Conservation (phyloP, 176 grass and related monocot genomes). For the Oryza meridionalis region DNA sequence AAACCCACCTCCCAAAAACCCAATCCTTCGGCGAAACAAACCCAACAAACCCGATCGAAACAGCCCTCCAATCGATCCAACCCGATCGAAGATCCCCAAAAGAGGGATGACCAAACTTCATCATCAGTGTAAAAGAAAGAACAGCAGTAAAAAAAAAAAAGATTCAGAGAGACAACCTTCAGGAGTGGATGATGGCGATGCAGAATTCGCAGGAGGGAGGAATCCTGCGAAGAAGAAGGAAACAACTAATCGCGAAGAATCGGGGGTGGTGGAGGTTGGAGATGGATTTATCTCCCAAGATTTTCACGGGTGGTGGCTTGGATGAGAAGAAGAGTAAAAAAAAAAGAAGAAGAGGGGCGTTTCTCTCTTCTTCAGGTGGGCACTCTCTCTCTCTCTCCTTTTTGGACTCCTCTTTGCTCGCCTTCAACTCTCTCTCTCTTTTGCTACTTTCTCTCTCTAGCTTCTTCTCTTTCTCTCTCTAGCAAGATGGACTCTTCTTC, state of each 20-base stretch:
- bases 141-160: neutral
- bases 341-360: slow-evolving; percentile 26
- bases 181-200: neutral
- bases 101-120: slow-evolving; percentile 24
- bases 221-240: neutral
- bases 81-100: slow-evolving; percentile 25
- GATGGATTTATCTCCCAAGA: neutral
- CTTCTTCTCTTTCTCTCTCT: neutral
- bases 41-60: slow-evolving; percentile 1
- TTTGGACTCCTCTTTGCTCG: slow-evolving; percentile 27
- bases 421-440: neutral
- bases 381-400: slow-evolving; percentile 20
- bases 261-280: neutral
- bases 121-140: neutral
- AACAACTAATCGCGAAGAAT: neutral
- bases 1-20: neutral
- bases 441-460: neutral
- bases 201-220: neutral
- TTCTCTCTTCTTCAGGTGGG: slow-evolving; percentile 21
- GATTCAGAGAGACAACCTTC: slow-evolving; percentile 6
- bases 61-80: neutral
- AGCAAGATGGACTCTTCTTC: slow-evolving; percentile 21
- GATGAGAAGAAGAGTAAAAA: slow-evolving; percentile 29
- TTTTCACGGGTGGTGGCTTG: slow-evolving; percentile 11
- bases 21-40: slow-evolving; percentile 13